Base-by-base conservation (phyloP, 768 basidiomycete genomes). In the Peribolospora baueri region DNA sequence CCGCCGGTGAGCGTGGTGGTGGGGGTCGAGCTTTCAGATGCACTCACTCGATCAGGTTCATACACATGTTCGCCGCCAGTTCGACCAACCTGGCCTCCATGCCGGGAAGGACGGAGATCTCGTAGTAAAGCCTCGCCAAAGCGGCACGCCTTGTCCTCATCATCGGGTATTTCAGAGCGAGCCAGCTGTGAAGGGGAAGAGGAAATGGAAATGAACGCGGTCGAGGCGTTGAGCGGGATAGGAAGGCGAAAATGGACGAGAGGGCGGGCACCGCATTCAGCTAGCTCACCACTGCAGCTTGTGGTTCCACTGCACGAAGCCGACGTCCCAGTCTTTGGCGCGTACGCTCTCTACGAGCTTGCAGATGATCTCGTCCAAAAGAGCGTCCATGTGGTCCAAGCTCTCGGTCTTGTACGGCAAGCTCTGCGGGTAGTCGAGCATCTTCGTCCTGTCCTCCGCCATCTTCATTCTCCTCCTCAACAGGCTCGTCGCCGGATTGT, bases 131-230 rank as follows among this genome's bases (percentile, higher is more conserved):
- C 66, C 77, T 81, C 50, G 80, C 78, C 40, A 90, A 70, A 46
- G 69, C 71, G 53, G 86, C 76, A 54, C 85, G 74, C 61, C 77
- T 80, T 57, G 78, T 77, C 64, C 81, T 80, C 54, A 82, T 83
- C 62, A 90, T 79, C 42, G 83, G 85, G 63, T 86, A 87, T 63
- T 84, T 83, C 65, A 88, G 74, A 71, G 79, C 79, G 48, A 69
- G 67, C 84, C 84, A 87, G 64, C 82, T 84, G 61, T 4, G 56
- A 40, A 46, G 37, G 40, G 56, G 54, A 48, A 54, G 42, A 53
- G 9, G 48, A 9, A 47, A 46, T 40, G n/a, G 38, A 48, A 11
- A 47, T 60, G 54, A 14, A 61, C 61, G 61, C 58, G 6, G 56
- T 62, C 56, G 65, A 55, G n/a, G 57, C 58, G 48, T 53, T 54